These are phyloP conservation scores for Antrodiella citrinella DNA, from an alignment of 768 basidiomycete species.

Conservation along the genomic window DNA sequence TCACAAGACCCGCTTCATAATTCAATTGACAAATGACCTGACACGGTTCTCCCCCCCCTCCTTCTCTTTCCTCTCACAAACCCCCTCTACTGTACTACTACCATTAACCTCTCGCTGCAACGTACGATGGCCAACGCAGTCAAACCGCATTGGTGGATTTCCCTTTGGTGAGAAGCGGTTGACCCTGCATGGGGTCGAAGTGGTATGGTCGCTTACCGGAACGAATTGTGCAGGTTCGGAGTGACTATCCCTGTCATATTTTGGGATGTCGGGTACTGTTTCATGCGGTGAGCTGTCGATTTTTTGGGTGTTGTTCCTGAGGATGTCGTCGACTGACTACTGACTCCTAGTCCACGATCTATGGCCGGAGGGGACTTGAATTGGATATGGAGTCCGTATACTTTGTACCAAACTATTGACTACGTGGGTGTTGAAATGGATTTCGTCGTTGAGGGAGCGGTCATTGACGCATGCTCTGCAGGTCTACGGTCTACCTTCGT, in stretches of 20 bases:
- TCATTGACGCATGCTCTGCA: too few relatives aligned
- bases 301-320: neutral
- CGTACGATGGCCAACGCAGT: constrained; percentile 1
- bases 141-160: constrained; percentile 10
- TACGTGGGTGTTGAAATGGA: constrained; percentile 22
- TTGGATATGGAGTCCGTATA: constrained; percentile 88
- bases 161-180: constrained; percentile 6
- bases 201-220: neutral
- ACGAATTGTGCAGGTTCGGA: constrained; percentile 57
- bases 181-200: neutral
- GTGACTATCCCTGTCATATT: constrained; percentile 54
- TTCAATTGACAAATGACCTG: too few relatives aligned
- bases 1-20: neutral
- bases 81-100: neutral
- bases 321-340: neutral
- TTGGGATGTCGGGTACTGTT: constrained; percentile 81
- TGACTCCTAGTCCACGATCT: constrained; percentile 60
- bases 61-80: neutral
- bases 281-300: constrained; percentile 50
- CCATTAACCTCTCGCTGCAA: neutral
- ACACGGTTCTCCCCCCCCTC: neutral
- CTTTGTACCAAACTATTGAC: constrained; percentile 62
- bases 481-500: constrained; percentile 67
- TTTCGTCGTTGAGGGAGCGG: neutral
- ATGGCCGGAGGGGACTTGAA: constrained; percentile 85